phyloP scores from a whole-genome alignment of 1,284 basidiomycete genomes.

The Cutaneotrichosporon mucoides region DNA sequence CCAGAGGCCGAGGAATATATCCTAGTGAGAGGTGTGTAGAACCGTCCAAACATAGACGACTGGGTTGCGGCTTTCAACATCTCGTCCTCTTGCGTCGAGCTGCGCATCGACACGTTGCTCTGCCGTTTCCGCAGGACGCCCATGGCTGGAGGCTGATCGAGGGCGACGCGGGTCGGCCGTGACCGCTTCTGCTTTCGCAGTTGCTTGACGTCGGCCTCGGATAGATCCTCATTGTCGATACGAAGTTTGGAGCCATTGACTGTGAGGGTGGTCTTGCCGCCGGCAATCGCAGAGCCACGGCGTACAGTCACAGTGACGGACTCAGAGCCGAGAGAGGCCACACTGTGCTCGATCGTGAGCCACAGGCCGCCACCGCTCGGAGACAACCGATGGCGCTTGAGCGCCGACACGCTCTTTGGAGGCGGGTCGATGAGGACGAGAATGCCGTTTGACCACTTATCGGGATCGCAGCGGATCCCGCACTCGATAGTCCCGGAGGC shows the following conservation, averaged over 20 bases:
- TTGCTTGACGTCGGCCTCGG: constrained; percentile 80
- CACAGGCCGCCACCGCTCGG: constrained; percentile 90
- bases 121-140: constrained; percentile 59
- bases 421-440: constrained; percentile 94
- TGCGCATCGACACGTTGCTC: constrained; percentile 28
- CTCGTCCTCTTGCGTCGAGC: constrained; percentile 11
- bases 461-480: constrained; percentile 88
- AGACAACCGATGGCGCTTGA: constrained; percentile 82
- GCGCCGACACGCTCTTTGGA: constrained; percentile 74
- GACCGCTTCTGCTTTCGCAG: constrained; percentile 79
- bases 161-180: constrained; percentile 77
- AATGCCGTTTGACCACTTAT: constrained; percentile 81
- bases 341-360: constrained; percentile 88
- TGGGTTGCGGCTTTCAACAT: constrained; percentile 17
- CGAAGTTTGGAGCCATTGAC: constrained; percentile 83
- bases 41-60: constrained; percentile 14
- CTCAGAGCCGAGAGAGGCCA: constrained; percentile 69
- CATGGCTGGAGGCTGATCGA: constrained; percentile 84
- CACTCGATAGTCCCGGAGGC: constrained; percentile 63
- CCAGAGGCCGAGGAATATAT: constrained; percentile 72
- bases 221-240: constrained; percentile 87
- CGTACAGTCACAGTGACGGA: constrained; percentile 64
- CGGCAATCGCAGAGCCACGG: constrained; percentile 56
- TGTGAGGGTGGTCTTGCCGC: constrained; percentile 66
- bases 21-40: constrained; percentile 57